phyloP scores from a whole-genome alignment of 2,329 filamentous ascomycete species.

The Stemphylium lycopersici region DNA sequence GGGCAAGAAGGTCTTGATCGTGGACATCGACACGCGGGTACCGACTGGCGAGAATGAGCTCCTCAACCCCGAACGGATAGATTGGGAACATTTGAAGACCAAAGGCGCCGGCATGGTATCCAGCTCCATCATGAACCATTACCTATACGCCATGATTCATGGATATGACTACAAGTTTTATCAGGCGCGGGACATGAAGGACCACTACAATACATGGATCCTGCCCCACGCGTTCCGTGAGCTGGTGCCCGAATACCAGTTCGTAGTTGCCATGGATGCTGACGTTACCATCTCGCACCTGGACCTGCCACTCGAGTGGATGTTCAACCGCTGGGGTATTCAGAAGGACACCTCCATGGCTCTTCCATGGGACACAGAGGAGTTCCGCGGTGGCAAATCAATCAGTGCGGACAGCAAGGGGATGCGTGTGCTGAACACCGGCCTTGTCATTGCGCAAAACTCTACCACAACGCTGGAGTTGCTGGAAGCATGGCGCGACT shows the following conservation, averaged over 20 bases:
- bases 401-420: slow-evolving; percentile 48
- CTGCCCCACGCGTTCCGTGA: slow-evolving; percentile 51
- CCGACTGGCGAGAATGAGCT: slow-evolving; percentile 28
- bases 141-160: slow-evolving; percentile 48
- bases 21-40: slow-evolving; percentile 41
- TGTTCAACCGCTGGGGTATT: slow-evolving; percentile 57
- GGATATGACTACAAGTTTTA: slow-evolving; percentile 57
- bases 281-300: slow-evolving; percentile 53
- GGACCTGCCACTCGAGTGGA: slow-evolving; percentile 56
- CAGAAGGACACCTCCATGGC: slow-evolving; percentile 49
- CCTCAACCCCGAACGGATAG: slow-evolving; percentile 26
- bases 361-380: slow-evolving; percentile 47
- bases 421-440: slow-evolving; percentile 47
- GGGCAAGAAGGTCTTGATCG: slow-evolving; percentile 34
- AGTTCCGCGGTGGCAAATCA: slow-evolving; percentile 8
- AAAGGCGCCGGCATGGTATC: slow-evolving; percentile 34
- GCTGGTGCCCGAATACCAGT: slow-evolving; percentile 50
- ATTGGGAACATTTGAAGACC: slow-evolving; percentile 29
- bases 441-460: slow-evolving; percentile 49
- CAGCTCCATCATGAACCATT: slow-evolving; percentile 23
- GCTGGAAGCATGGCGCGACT: slow-evolving; percentile 40
- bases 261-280: slow-evolving; percentile 55
- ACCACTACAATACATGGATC: slow-evolving; percentile 52
- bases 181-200: slow-evolving; percentile 43
- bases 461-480: slow-evolving; percentile 30